Base-by-base conservation (phyloP, 1,284 basidiomycete species). In the Rhodotorula glutinis region DNA sequence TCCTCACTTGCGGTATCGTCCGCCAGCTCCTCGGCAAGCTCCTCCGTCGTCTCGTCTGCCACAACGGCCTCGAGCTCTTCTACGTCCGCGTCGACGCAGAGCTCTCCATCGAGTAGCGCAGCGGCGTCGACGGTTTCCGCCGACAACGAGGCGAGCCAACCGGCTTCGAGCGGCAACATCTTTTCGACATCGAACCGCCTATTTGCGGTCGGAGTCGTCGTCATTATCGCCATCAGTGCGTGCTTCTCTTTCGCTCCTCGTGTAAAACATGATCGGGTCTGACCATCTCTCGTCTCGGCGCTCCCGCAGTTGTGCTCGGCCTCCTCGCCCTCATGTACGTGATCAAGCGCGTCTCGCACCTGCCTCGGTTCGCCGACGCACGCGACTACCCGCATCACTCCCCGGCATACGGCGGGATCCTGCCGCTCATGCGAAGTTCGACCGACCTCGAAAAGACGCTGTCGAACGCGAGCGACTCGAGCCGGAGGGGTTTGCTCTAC, bases 191-290 rank as follows among this genome's bases (percentile, higher is more conserved):
- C 55, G 27, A 51, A 52, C 62, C 44, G 44, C 10, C 59, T 68
- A 3, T 68, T 68, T 21, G 63, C 30, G 2, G 16, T 68, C n/a
- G 66, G 66, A 13, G 23, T 68, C 53, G 23, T 65, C 4, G 56
- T 68, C 55, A 65, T 68, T 56, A 51, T 68, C 30, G 55, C 46
- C 19, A 64, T 64, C 56, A 21, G 66, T 68, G 23, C 25, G 62
- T 65, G 21, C 10, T 2, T 2, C 11, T 1, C 29, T 25, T 40
- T 14, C 40, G 23, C n/a, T 33, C 52, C 16, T 17, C 4, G 1
- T 7, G 19, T 41, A 17, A 27, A 38, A 1, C 14, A 4, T 30
- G 27, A 8, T n/a, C n/a, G n/a, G n/a, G n/a, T n/a, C 60, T 41
- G n/a, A 47, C 19, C 13, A 14, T n/a, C 1, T n/a, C 16, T 38